Evolutionary conservation across 2,329 filamentous ascomycete genomes (phyloP), one percentile per base, ranked within the genome.

Genomic region (Sclerotinia nivalis): DNA sequence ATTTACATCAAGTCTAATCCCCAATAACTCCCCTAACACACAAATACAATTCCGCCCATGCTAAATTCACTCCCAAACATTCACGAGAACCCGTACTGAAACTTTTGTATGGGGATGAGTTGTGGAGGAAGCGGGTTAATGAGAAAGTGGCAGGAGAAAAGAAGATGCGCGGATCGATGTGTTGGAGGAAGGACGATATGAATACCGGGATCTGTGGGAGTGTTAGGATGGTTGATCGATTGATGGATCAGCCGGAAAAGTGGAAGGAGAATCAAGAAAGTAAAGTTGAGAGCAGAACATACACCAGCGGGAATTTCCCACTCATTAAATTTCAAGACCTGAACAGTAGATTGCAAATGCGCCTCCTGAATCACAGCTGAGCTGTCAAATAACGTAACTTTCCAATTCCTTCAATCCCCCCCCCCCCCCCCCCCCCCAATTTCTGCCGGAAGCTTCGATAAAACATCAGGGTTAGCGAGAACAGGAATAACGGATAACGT

Each of bases 21-120:
- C 22, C 66, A 31, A 67, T 50, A n/a, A 72, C n/a, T 34, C 25
- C 65, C 20, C 50, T 61, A 34, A 71, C 37, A 52, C 37, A 52
- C 2, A 71, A 40, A 56, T 71, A 68, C 1, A 71, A 8, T 52
- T 68, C 59, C 5, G 64, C 56, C 62, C 47, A 68, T 28, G 37
- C 68, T 15, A 77, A 68, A 66, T 75, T 73, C 5, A 74, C 73
- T 4, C 83, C 83, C 5, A 84, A 75, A 68, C 83, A 84, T n/a
- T 76, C 76, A 20, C 83, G 74, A 5, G 78, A 77, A 2, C 82
- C 83, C 62, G 80, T 82, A 4, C 79, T 80, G 71, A 84, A 84
- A 1, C 81, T 69, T 20, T 77, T 77, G 40, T 25, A 43, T 60
- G 49, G 47, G 15, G 58, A 60, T 47, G 25, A 47, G 13, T 47